phyloP scores from a whole-genome alignment of 306 rosid genomes.

The Lathyrus tuberosus region DNA sequence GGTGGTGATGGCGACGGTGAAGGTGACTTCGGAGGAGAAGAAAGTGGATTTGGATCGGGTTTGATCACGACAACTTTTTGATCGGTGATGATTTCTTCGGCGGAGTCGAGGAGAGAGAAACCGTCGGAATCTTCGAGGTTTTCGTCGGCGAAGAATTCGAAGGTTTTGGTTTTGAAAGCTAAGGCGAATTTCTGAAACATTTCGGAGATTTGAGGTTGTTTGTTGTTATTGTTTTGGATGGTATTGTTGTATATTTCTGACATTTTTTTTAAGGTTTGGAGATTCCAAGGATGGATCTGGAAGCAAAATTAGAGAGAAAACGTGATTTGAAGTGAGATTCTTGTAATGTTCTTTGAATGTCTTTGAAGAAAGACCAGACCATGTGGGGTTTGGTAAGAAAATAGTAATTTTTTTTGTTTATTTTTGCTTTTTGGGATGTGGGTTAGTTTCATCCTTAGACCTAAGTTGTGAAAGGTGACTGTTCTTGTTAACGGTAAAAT shows the following conservation, averaged over 20 bases:
- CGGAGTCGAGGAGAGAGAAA: slow-evolving; percentile 79
- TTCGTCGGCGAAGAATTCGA: slow-evolving; percentile 84
- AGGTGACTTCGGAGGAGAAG: not conserved
- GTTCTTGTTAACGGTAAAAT: slow-evolving; percentile 35
- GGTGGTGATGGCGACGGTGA: not conserved
- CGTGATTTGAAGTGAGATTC: slow-evolving; percentile 28
- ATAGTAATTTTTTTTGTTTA: not conserved
- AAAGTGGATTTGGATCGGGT: slow-evolving; percentile 63
- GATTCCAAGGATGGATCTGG: slow-evolving; percentile 24
- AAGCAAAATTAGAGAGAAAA: not conserved
- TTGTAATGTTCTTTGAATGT: slow-evolving; percentile 40
- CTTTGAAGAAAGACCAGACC: slow-evolving; percentile 40
- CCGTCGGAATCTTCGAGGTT: slow-evolving; percentile 69
- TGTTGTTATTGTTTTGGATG: slow-evolving; percentile 34
- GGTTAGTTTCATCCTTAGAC: not conserved
- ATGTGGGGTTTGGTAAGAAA: slow-evolving; percentile 31
- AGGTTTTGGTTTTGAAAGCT: slow-evolving; percentile 90
- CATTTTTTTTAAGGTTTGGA: slow-evolving; percentile 38
- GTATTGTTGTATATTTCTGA: slow-evolving; percentile 58
- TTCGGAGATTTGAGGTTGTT: slow-evolving; percentile 91
- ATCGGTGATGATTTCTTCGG: slow-evolving; percentile 87
- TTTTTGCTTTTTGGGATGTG: not conserved
- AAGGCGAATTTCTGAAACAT: slow-evolving; percentile 95
- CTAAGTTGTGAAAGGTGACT: not conserved
- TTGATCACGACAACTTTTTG: slow-evolving; percentile 95